Percentiles rank a stretch among this genome's conserved stretches.
phyloP scores from a whole-genome alignment of 2,329 filamentous ascomycete species.

The Ceratocystis lukuohia region DNA sequence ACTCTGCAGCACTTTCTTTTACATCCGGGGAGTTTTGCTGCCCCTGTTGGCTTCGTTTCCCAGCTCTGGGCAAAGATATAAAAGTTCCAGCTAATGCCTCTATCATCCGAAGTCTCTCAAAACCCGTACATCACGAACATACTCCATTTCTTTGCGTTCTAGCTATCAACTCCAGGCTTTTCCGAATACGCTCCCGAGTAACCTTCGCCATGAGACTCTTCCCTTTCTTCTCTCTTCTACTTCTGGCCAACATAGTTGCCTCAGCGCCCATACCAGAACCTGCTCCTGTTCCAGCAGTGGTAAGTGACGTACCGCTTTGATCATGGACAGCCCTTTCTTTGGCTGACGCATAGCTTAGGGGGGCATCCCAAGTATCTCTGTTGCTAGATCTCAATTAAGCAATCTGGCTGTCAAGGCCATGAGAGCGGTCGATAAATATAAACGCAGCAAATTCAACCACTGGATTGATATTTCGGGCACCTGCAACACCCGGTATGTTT shows the following conservation, averaged over 20 bases:
- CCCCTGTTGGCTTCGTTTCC: not conserved
- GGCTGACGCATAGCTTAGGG: constrained; percentile 29
- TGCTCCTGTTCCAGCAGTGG: constrained; percentile 22
- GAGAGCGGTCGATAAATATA: constrained; percentile 44
- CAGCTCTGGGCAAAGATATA: not conserved
- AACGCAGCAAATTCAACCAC: constrained; percentile 55
- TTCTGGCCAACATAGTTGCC: constrained; percentile 23
- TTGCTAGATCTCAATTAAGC: constrained; percentile 45
- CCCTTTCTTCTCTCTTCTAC: constrained; percentile 22
- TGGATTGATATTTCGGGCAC: constrained; percentile 52
- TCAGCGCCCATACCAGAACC: constrained; percentile 24
- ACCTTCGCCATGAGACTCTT: constrained; percentile 26
- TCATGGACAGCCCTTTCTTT: not conserved
- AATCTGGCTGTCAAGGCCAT: constrained; percentile 43
- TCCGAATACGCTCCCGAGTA: not conserved
- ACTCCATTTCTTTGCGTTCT: not conserved
- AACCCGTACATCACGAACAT: not conserved
- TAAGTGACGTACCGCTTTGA: not conserved
- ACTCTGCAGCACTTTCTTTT: not conserved
- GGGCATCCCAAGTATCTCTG: constrained; percentile 46
- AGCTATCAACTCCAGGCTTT: not conserved
- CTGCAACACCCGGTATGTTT: constrained; percentile 51
- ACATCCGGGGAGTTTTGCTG: not conserved
- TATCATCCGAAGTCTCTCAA: not conserved
- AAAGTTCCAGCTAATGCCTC: not conserved